Percentiles rank a stretch among this genome's conserved stretches.
These are phyloP conservation scores for Pichia cephalocereana DNA, from an alignment of 805 yeast genomes.

Conservation along the genomic window DNA sequence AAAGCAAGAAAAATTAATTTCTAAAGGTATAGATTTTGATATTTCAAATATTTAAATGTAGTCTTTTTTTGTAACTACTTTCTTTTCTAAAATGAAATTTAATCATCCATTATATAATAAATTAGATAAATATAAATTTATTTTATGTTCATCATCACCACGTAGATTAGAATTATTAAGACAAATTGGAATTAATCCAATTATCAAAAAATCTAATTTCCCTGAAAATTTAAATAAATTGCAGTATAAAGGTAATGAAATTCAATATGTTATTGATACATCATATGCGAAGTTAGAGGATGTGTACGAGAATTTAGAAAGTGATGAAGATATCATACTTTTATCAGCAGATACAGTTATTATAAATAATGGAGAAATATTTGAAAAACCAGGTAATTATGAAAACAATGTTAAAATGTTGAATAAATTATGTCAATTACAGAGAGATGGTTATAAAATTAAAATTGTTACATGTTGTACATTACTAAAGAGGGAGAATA, in stretches of 20 bases:
- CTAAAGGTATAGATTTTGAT: slow-evolving; percentile 50
- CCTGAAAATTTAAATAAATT: slow-evolving; percentile 66
- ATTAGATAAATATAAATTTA: slow-evolving; percentile 26
- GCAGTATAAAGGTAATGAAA: slow-evolving; percentile 23
- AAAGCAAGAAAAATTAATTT: slow-evolving; percentile 41
- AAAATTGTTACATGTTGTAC: slow-evolving; percentile 11
- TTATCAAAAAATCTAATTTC: slow-evolving; percentile 56
- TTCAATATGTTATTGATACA: slow-evolving; percentile 58
- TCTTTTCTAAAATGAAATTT: no score
- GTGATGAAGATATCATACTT: slow-evolving; percentile 24
- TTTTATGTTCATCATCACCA: slow-evolving; percentile 81
- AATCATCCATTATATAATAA: slow-evolving; percentile 24
- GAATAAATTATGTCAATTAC: slow-evolving; percentile 34
- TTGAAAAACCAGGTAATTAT: slow-evolving; percentile 70
- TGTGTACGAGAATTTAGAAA: slow-evolving; percentile 34
- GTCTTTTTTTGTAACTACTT: no score
- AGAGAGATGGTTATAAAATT: slow-evolving; percentile 18
- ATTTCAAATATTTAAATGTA: slow-evolving; percentile 13
- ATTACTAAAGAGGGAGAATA: neutral
- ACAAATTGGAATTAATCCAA: slow-evolving; percentile 38
- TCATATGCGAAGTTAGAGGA: slow-evolving; percentile 57
- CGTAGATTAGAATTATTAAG: slow-evolving; percentile 64
- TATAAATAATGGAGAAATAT: slow-evolving; percentile 46
- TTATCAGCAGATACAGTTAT: slow-evolving; percentile 76
- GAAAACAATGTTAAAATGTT: slow-evolving; percentile 43